Evolutionary conservation across 306 rosid genomes (phyloP).

Genomic region (Quercus suber): DNA sequence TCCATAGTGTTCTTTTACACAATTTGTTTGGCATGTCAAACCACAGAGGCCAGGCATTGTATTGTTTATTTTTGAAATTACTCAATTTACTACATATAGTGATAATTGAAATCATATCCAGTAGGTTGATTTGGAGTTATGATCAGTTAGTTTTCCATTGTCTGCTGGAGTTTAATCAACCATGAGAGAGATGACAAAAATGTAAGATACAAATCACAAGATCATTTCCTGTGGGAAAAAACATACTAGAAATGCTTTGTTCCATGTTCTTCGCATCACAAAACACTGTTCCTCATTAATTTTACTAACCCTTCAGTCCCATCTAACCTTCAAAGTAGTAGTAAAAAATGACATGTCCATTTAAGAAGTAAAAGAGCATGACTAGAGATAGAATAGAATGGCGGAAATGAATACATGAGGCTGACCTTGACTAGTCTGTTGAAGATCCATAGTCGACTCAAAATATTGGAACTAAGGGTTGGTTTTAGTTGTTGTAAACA

Average conservation of each 20-base stretch:
- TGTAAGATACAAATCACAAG: not conserved
- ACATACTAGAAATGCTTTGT: not conserved
- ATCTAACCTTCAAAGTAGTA: not conserved
- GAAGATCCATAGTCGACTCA: too few species aligned
- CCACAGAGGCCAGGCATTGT: not conserved
- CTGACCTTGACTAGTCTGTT: too few species aligned
- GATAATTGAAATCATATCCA: not conserved
- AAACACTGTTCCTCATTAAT: not conserved
- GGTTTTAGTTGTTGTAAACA: too few species aligned
- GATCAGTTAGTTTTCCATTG: not conserved
- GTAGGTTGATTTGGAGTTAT: not conserved
- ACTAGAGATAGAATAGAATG: too few species aligned
- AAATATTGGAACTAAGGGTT: too few species aligned
- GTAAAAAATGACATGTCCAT: too few species aligned
- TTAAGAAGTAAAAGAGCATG: too few species aligned
- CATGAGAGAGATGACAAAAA: not conserved
- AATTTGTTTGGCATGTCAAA: not conserved
- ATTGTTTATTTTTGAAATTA: not conserved
- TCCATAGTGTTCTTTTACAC: not conserved
- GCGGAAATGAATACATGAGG: too few species aligned
- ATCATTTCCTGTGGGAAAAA: not conserved
- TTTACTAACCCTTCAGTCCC: not conserved
- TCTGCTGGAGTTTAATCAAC: not conserved
- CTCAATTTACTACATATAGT: not conserved
- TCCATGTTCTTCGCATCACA: not conserved